Conservation (phyloP, 345 rosid genomes). For the Pistacia integerrima region DNA sequence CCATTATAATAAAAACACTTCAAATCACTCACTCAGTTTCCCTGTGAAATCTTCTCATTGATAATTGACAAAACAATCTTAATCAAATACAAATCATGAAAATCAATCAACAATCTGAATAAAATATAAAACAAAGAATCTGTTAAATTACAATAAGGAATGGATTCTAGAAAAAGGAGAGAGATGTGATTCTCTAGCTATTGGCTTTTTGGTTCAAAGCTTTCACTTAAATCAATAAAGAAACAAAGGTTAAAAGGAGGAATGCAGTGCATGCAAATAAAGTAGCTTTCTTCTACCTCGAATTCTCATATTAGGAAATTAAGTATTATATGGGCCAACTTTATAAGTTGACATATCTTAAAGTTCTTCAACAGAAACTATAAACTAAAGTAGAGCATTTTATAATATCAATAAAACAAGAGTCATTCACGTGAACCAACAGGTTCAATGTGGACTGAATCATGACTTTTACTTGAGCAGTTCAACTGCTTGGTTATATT, state of each 20-base stretch:
- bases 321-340: background rate
- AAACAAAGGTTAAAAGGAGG: background rate
- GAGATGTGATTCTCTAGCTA: background rate
- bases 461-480: background rate
- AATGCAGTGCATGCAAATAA: slow-evolving; percentile 3
- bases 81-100: too few species aligned
- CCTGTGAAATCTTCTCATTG: too few species aligned
- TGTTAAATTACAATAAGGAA: too few species aligned
- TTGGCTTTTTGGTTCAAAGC: too few species aligned
- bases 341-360: background rate
- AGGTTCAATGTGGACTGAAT: background rate
- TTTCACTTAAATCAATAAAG: background rate
- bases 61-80: too few species aligned
- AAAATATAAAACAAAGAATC: too few species aligned
- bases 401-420: too few species aligned
- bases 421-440: background rate
- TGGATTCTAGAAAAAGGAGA: background rate
- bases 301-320: background rate
- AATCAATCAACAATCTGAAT: too few species aligned
- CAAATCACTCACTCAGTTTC: too few species aligned
- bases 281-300: background rate
- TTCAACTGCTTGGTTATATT: background rate
- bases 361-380: background rate
- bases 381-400: too few species aligned
- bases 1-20: too few species aligned